Base-by-base conservation (phyloP, 306 rosid genomes). In the Rosa persica region DNA sequence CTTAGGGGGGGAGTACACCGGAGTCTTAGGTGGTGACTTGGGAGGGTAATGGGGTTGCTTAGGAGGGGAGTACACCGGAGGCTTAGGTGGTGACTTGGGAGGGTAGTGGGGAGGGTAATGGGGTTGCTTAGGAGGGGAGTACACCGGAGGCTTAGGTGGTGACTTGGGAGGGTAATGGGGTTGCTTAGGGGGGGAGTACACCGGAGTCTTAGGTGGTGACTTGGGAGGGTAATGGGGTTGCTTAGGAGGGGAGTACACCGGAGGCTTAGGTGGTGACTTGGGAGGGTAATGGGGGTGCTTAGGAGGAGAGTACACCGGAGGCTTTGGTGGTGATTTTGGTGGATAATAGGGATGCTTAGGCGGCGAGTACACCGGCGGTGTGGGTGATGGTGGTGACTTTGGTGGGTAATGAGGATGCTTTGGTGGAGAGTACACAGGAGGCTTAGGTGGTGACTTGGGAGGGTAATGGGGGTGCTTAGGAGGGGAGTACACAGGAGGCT, bases 151-250 rank as follows among this genome's bases (percentile, higher is more conserved):
- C 62, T 55, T 55, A 11, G 80, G 75, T 1, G 84, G 64, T 3
- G 61, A 46, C 36, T 64, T 34, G 62, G 49, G 51, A 0, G 27
- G 64, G 16, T 77, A 17, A 0, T 55, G 11, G 51, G 52, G 54
- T 0, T 47, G 34, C 38, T 65, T 71, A 0, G 84, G 77, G 5
- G 81, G 81, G 8, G 69, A 27, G 69, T 55, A 17, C 76, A 69
- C 78, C 80, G 30, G 70, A 6, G 82, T 76, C 77, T 86, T 81
- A 2, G 87, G 90, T 0, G 85, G 89, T 0, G 88, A 83, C 61
- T 65, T 62, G 65, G 74, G 75, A 5, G 74, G 75, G 36, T 73
- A 52, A 36, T 77, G 13, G 1, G 72, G 72, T 0, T 19, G 51
- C 34, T 42, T 42, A 5, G 73, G 72, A 9, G 72, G 72, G 8